phyloP scores from a whole-genome alignment of 345 rosid species.

The Populus davidiana region DNA sequence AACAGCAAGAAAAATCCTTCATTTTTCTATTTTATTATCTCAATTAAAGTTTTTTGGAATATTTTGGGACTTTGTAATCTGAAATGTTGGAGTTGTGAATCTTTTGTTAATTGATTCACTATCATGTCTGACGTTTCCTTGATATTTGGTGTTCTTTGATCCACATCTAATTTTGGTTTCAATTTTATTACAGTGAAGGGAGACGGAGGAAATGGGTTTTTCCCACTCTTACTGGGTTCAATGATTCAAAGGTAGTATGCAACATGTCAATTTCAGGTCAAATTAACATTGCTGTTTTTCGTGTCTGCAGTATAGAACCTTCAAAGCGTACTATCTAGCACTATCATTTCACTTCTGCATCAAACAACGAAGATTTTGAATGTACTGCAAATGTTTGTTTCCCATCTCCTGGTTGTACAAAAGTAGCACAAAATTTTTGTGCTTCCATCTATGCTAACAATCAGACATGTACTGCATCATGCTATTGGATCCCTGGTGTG shows the following conservation, averaged over 20 bases:
- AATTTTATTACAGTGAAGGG: constrained; percentile 65
- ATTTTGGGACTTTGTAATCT: not conserved
- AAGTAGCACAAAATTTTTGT: not conserved
- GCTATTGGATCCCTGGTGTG: not conserved
- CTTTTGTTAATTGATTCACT: not conserved
- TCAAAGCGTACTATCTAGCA: not conserved
- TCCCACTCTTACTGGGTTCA: constrained; percentile 58
- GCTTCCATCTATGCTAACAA: not conserved
- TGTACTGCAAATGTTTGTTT: not conserved
- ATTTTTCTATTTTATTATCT: not conserved
- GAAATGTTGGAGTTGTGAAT: not conserved
- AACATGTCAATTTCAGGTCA: constrained; percentile 14
- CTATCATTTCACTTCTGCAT: not conserved
- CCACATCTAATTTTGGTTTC: constrained; percentile 18
- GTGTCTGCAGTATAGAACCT: not conserved
- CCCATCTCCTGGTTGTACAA: not conserved
- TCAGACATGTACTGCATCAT: not conserved
- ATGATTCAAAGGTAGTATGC: constrained; percentile 50
- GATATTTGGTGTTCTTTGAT: not conserved
- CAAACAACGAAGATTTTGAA: not conserved
- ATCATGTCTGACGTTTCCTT: not conserved
- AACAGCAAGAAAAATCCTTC: not conserved
- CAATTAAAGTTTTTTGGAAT: not conserved
- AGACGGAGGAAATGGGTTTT: constrained; percentile 93
- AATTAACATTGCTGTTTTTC: not conserved